phyloP scores from a whole-genome alignment of 768 basidiomycete species.

The Macrocybe gigantea region DNA sequence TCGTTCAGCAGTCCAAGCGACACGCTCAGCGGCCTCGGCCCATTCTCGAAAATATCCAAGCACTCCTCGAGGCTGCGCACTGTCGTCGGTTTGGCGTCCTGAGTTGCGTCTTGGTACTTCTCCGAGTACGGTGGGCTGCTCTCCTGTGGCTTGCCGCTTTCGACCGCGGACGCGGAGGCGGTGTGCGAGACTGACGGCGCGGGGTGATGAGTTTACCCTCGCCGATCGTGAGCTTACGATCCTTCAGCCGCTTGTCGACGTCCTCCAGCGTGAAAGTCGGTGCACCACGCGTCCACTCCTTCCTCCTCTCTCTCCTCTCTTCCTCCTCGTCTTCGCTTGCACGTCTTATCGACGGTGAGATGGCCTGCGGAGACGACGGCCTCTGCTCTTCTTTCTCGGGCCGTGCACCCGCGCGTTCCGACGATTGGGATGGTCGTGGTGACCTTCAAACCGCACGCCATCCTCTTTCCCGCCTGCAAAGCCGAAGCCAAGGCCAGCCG shows the following conservation, averaged over 20 bases:
- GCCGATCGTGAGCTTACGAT: slow-evolving; percentile 22
- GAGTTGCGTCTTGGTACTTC: not conserved
- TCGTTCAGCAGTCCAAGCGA: slow-evolving; percentile 68
- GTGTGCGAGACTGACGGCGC: not conserved
- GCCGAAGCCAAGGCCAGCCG: slow-evolving; percentile 42
- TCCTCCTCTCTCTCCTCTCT: slow-evolving; percentile 3
- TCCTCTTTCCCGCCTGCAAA: slow-evolving; percentile 13
- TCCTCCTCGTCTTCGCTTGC: not conserved
- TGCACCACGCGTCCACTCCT: slow-evolving; percentile 1
- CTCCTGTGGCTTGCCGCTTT: not conserved
- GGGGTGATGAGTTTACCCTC: not conserved
- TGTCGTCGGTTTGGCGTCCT: slow-evolving; percentile 7
- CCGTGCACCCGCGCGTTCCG: slow-evolving; percentile 12
- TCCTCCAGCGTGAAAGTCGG: slow-evolving; percentile 50
- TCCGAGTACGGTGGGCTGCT: slow-evolving; percentile 3
- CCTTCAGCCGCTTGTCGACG: slow-evolving; percentile 45
- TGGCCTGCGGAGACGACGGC: not conserved
- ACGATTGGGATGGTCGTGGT: slow-evolving; percentile 5
- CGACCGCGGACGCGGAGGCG: not conserved
- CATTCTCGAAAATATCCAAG: slow-evolving; percentile 73
- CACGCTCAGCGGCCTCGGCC: slow-evolving; percentile 53
- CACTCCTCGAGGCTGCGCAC: slow-evolving; percentile 68
- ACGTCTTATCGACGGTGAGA: slow-evolving; percentile 8
- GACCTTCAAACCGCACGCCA: slow-evolving; percentile 19
- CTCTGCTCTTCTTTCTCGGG: slow-evolving; percentile 13